These are phyloP conservation scores for Mycocentrospora acerina DNA, from an alignment of 2,329 filamentous ascomycete species.

Conservation along the genomic window DNA sequence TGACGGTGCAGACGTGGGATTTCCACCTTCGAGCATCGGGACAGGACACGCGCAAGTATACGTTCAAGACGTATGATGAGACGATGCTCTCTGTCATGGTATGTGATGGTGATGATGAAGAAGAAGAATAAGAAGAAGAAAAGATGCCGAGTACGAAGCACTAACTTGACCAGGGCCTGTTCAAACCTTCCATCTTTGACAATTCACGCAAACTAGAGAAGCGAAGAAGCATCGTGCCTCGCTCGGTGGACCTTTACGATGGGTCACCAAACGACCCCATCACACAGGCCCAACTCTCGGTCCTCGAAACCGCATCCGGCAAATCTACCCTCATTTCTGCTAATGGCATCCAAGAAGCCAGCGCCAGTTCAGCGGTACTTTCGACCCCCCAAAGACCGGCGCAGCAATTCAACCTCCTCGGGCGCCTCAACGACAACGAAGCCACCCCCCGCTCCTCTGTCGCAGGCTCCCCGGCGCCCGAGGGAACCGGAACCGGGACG, in stretches of 20 bases:
- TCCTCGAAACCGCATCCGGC: slow-evolving; percentile 55
- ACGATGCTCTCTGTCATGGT: slow-evolving; percentile 87
- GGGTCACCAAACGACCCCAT: slow-evolving; percentile 87
- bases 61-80: slow-evolving; percentile 97
- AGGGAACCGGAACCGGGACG: slow-evolving; percentile 76
- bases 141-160: background rate
- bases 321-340: slow-evolving; percentile 28
- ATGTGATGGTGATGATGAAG: slow-evolving; percentile 20
- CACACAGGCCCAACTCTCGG: slow-evolving; percentile 77
- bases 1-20: slow-evolving; percentile 83
- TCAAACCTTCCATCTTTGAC: slow-evolving; percentile 85
- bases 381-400: slow-evolving; percentile 57
- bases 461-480: slow-evolving; percentile 83
- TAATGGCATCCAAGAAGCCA: slow-evolving; percentile 41
- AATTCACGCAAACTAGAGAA: slow-evolving; percentile 76
- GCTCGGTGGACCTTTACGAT: slow-evolving; percentile 93
- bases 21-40: slow-evolving; percentile 89
- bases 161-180: slow-evolving; percentile 64
- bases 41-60: slow-evolving; percentile 87
- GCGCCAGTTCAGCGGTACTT: slow-evolving; percentile 46
- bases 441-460: slow-evolving; percentile 82
- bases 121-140: too few relatives aligned
- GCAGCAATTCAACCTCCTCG: slow-evolving; percentile 65
- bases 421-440: slow-evolving; percentile 67
- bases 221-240: slow-evolving; percentile 77